These are phyloP conservation scores for Passiflora organensis DNA, from an alignment of 345 rosid species.

Conservation along the genomic window DNA sequence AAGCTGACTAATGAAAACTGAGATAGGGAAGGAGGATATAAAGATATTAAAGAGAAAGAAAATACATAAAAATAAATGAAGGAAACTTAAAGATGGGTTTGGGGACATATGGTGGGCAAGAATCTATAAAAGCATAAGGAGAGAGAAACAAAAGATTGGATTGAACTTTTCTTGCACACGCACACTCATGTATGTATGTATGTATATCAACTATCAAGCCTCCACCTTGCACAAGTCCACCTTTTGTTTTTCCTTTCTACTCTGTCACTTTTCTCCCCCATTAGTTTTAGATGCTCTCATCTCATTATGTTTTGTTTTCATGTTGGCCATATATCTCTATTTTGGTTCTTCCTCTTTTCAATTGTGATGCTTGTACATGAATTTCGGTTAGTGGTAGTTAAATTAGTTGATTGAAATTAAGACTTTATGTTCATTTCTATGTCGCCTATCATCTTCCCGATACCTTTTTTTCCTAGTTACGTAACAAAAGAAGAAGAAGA, in stretches of 20 bases:
- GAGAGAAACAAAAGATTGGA: slow-evolving; percentile 14
- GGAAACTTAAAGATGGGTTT: slow-evolving; percentile 36
- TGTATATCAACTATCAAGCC: too few species aligned
- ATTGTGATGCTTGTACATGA: too few species aligned
- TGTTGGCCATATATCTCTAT: too few species aligned
- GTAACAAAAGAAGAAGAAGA: too few species aligned
- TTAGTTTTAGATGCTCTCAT: too few species aligned
- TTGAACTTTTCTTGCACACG: slow-evolving; percentile 22
- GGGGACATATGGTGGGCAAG: slow-evolving; percentile 64
- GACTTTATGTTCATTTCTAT: too few species aligned
- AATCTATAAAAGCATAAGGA: slow-evolving; percentile 40
- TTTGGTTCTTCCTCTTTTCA: too few species aligned
- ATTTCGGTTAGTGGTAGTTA: too few species aligned
- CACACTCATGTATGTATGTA: slow-evolving; percentile 26
- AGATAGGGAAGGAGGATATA: slow-evolving; percentile 21
- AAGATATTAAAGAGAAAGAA: slow-evolving; percentile 14
- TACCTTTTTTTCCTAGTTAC: too few species aligned
- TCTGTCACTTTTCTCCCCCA: background rate
- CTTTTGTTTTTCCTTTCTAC: slow-evolving; percentile 14
- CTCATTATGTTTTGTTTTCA: too few species aligned
- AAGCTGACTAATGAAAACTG: slow-evolving; percentile 54
- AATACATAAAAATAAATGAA: slow-evolving; percentile 30
- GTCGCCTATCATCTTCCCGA: too few species aligned
- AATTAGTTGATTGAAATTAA: too few species aligned
- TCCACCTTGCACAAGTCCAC: slow-evolving; percentile 2